A percentile compares a stretch with the other conserved stretches of the same genome.
Conservation (phyloP, 2,329 filamentous ascomycete genomes). For the Calonectria pseudoturangicola region DNA sequence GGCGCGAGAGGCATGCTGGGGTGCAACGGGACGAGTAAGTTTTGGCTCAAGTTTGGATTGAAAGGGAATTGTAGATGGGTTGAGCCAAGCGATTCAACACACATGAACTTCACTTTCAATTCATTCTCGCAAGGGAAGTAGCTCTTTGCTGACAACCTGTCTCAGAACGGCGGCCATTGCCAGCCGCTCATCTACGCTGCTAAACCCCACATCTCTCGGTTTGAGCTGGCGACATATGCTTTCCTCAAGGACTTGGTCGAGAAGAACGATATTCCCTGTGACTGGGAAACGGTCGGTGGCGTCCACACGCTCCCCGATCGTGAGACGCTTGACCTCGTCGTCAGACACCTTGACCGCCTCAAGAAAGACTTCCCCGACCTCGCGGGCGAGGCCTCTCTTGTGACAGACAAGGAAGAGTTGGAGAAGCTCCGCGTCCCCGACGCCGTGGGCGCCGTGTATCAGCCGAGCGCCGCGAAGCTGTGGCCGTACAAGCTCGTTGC, state of each 20-base stretch:
- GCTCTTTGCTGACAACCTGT: slow-evolving; percentile 28
- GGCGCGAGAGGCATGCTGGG: slow-evolving; percentile 87
- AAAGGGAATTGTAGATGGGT: background rate
- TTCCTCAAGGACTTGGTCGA: slow-evolving; percentile 76
- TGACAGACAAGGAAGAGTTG: slow-evolving; percentile 64
- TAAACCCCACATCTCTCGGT: slow-evolving; percentile 77
- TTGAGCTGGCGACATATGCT: slow-evolving; percentile 82
- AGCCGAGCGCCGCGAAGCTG: slow-evolving; percentile 78
- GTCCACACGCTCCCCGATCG: slow-evolving; percentile 78
- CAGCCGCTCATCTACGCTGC: slow-evolving; percentile 81
- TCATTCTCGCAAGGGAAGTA: background rate
- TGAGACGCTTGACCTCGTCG: slow-evolving; percentile 72
- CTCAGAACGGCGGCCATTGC: slow-evolving; percentile 82
- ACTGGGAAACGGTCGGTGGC: slow-evolving; percentile 78
- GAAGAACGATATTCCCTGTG: slow-evolving; percentile 77
- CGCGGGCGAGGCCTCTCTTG: slow-evolving; percentile 66
- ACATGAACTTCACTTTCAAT: background rate
- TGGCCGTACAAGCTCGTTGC: slow-evolving; percentile 92
- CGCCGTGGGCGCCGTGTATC: slow-evolving; percentile 79
- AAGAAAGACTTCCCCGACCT: slow-evolving; percentile 73
- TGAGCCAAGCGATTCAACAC: background rate
- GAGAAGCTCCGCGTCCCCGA: slow-evolving; percentile 71
- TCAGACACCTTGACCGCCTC: slow-evolving; percentile 70
- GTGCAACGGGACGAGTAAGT: slow-evolving; percentile 86
- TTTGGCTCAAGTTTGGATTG: slow-evolving; percentile 9